These are phyloP conservation scores for Allium sativum DNA, from an alignment of 106 monocot species.

Conservation along the genomic window DNA sequence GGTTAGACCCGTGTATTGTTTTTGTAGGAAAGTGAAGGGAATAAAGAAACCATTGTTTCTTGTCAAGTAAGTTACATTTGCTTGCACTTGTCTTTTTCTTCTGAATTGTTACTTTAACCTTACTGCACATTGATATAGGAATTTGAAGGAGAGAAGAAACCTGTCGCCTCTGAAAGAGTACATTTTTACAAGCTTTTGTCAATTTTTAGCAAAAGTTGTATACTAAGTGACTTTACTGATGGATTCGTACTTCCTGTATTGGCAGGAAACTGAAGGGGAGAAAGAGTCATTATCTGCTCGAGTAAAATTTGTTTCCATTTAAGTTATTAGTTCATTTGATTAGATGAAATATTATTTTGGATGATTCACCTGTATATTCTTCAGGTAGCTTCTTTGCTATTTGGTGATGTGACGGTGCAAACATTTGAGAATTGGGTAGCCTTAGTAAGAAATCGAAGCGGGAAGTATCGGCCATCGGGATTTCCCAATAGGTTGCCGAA, in stretches of 20 bases:
- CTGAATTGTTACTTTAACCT: neutral
- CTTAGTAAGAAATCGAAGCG: conserved; percentile 19
- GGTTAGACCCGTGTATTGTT: neutral
- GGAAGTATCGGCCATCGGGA: conserved; percentile 15
- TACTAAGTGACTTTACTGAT: neutral
- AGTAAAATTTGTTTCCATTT: conserved; percentile 5
- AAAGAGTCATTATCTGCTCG: conserved; percentile 13
- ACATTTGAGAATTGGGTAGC: conserved; percentile 20
- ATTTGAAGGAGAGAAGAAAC: too few species aligned
- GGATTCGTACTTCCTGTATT: neutral
- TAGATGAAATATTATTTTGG: neutral
- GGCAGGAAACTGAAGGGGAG: conserved; percentile 15
- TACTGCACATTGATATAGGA: neutral
- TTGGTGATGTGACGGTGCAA: conserved; percentile 14
- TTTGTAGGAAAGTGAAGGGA: conserved; percentile 9
- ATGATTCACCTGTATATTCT: neutral
- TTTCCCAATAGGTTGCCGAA: conserved; percentile 17
- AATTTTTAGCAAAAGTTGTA: neutral
- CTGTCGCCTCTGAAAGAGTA: too few species aligned
- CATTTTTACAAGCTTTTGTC: too few species aligned
- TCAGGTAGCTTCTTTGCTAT: conserved; percentile 18
- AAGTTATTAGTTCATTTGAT: conserved; percentile 7
- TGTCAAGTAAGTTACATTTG: conserved; percentile 1
- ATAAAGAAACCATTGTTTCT: conserved; percentile 2
- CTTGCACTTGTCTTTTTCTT: neutral